phyloP scores from a whole-genome alignment of 768 basidiomycete species.

The Tremella fuciformis region DNA sequence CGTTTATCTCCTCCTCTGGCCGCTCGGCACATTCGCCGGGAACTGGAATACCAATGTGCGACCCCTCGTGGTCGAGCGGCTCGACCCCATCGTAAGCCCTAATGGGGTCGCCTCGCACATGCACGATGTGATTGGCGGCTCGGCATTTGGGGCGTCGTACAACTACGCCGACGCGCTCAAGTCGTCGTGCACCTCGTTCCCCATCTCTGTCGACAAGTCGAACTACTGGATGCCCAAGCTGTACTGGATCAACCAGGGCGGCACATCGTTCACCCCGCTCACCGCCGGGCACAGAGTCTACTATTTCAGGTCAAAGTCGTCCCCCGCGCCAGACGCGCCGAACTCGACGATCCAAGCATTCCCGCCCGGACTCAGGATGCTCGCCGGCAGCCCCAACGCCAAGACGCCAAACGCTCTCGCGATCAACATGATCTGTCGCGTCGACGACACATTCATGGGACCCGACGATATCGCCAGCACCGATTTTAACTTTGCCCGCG shows the following conservation, averaged over 20 bases:
- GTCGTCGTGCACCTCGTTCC: slow-evolving; percentile 32
- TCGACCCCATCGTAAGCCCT: slow-evolving; percentile 47
- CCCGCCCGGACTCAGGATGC: slow-evolving; percentile 47
- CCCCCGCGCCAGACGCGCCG: slow-evolving; percentile 15
- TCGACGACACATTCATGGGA: too few relatives aligned
- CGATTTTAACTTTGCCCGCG: slow-evolving; percentile 37
- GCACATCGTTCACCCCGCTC: slow-evolving; percentile 9
- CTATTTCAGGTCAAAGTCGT: slow-evolving; percentile 43
- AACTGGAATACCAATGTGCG: too few relatives aligned
- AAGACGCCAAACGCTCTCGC: slow-evolving; percentile 13
- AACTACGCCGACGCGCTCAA: slow-evolving; percentile 29
- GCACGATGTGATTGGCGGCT: slow-evolving; percentile 34
- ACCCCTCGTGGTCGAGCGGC: slow-evolving; percentile 18
- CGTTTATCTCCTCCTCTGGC: too few relatives aligned
- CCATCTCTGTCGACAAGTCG: slow-evolving; percentile 43
- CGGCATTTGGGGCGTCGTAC: slow-evolving; percentile 39
- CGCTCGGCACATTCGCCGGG: too few relatives aligned
- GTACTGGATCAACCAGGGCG: slow-evolving; percentile 10
- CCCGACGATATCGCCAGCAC: too few relatives aligned
- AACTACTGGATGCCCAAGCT: slow-evolving; percentile 42
- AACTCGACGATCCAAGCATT: slow-evolving; percentile 27
- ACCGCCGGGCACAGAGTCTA: slow-evolving; percentile 37
- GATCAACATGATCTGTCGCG: too few relatives aligned
- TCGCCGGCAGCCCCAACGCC: slow-evolving; percentile 41
- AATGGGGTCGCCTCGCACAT: slow-evolving; percentile 36